Evolutionary conservation across 164 flowering plant genomes (phyloP), one percentile per base, ranked within the genome.

Genomic region (Vitis rotundifolia): DNA sequence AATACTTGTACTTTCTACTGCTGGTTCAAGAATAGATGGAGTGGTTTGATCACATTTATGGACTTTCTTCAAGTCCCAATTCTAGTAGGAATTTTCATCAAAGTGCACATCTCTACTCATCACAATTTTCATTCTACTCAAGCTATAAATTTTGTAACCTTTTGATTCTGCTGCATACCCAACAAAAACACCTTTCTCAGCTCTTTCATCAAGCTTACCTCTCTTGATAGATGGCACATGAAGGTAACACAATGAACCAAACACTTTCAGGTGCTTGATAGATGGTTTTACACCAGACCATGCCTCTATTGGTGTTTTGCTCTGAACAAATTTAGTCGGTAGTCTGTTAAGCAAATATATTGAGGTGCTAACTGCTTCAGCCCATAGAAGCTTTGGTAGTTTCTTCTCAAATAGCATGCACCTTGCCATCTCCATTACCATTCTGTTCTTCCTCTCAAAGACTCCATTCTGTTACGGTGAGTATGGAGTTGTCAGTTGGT

Each of bases 291-390:
- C 1, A 0, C 57, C 64, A 59, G 19, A 11, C 71, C 10, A 59
- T 3, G 64, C 71, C 49, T 68, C 10, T 19, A 59, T 16, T 2
- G 71, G 57, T 22, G 44, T 68, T 13, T 59, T 68, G 2, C 26
- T 19, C 2, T 49, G 16, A 13, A 59, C 8, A 5, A 49, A 55
- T 14, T 13, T 59, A 4, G 71, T 68, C 0, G 56, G 64, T 1
- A 58, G 37, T 13, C 47, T 49, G 1, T 50, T 59, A 2, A 49
- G 2, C 8, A 68, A 7, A 29, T 68, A 68, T 0, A 68, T 29
- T 9, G 0, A 18, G 2, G 15, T 59, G 22, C 15, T 11, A 0
- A 68, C 14, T 10, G 9, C 48, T 13, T 59, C 56, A 5, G n/a
- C 71, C 57, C 19, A 68, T 4, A 59, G 49, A 9, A 1, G 4